A percentile compares a stretch with the other conserved stretches of the same genome.
These are phyloP conservation scores for Lactifluus rugatus DNA, from an alignment of 768 basidiomycete species.

Conservation along the genomic window DNA sequence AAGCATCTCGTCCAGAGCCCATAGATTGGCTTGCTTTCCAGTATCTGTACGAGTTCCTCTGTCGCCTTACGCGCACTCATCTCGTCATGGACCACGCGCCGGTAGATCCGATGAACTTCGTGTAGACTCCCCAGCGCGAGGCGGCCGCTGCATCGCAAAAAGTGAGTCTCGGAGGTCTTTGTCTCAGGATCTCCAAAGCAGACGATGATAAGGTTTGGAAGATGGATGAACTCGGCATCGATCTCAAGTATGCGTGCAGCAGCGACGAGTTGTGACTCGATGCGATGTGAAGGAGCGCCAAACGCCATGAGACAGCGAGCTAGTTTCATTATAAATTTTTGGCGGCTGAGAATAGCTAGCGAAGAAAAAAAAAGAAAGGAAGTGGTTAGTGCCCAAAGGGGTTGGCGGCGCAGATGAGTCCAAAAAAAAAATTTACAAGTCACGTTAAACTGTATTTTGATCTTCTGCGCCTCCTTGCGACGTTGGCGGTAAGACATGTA, in stretches of 20 bases:
- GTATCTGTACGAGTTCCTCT: conserved; percentile 49
- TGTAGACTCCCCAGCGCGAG: conserved; percentile 81
- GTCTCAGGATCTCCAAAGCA: conserved; percentile 86
- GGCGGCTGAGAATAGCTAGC: conserved; percentile 68
- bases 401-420: neutral
- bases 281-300: conserved; percentile 87
- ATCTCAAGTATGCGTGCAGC: conserved; percentile 85
- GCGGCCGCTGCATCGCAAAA: conserved; percentile 68
- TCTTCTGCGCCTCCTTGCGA: conserved; percentile 52
- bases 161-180: conserved; percentile 83
- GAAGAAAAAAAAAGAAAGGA: neutral
- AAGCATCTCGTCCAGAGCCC: conserved; percentile 49
- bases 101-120: conserved; percentile 76
- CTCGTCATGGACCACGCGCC: conserved; percentile 84
- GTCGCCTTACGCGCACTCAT: conserved; percentile 74
- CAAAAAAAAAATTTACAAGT: conserved; percentile 38
- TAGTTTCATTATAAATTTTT: conserved; percentile 78
- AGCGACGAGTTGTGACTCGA: conserved; percentile 84
- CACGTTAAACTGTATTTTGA: conserved; percentile 67
- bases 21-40: conserved; percentile 58
- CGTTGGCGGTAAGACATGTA: conserved; percentile 61
- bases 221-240: conserved; percentile 84
- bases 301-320: conserved; percentile 85
- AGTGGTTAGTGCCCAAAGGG: neutral
- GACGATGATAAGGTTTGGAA: conserved; percentile 72